Evolutionary conservation across 495 filamentous ascomycete genomes (phyloP), one percentile per base, ranked within the genome.

Genomic region (Podospora anserina): DNA sequence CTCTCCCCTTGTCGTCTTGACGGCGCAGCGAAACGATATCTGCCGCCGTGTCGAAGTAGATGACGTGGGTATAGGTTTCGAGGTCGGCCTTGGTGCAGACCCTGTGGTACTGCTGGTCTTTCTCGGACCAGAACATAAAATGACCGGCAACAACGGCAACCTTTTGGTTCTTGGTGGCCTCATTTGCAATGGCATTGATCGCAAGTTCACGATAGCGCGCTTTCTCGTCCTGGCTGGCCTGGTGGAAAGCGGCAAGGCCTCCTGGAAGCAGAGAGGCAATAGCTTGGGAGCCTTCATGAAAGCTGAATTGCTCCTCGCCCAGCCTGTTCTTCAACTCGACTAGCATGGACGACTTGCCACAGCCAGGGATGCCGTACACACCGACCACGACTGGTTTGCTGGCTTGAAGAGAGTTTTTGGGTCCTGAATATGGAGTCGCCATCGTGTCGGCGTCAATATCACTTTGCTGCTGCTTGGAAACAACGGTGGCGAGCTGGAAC

Each of bases 331-430:
- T 75, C 16, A 91, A 72, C 39, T 82, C 67, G 2, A 78, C 62
- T 27, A 88, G 69, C 13, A 89, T 66, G 67, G 70, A 81, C 5
- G 85, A 79, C 74, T 90, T 91, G 16, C 88, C 88, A 28, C 73
- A 83, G n/a, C 88, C 89, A 7, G 88, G 80, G 65, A 90, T 15
- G 27, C 87, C 89, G 70, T 89, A 90, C 11, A 90, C 58, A 20
- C 88, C 88, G 19, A 90, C 74, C 27, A 90, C 74, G 27, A 76
- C 72, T 18, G 83, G 78, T 60, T 78, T 80, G 9, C 18, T 19
- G 55, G 5, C 3, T 13, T 5, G 39, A 11, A 39, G 39, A 16
- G 39, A 49, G 39, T 13, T 16, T 5, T 49, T 49, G 39, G 39
- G 39, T 11, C 0, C 15, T 16, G 39, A 49, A 13, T 49, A 49